Base-by-base conservation (phyloP, 2,329 filamentous ascomycete genomes). In the Lecanicillium sp. region DNA sequence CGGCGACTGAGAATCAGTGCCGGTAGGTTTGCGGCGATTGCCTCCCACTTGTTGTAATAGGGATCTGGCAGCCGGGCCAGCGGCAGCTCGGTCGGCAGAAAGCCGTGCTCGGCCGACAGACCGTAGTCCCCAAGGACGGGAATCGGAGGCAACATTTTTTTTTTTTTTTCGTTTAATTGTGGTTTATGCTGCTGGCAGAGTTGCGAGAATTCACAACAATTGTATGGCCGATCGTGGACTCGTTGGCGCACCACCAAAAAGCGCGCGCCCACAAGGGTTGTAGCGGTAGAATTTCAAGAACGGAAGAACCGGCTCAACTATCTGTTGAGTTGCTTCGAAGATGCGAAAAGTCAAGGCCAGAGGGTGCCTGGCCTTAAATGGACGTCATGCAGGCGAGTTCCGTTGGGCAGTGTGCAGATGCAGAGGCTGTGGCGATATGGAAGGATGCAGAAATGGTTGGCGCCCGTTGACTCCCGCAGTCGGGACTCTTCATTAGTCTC, bases 1-100 rank as follows among this genome's bases (percentile, higher is more conserved):
- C 90, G 83, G 64, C 86, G 88, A 67, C 84, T 94, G 49, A 96
- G 77, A 44, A 97, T 83, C 51, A 97, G 73, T 11, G 84, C 82
- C 68, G 96, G 93, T 24, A 98, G 75, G 61, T 95, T 96, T 56
- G 83, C 79, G 27, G 85, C 80, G 42, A 96, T 78, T 38, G 85
- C 80, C 69, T 98, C 93, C 93, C 93, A 98, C 62, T 89, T 88
- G 66, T 87, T 84, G 68, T 97, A 98, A 72, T 96, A 97, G 3
- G 86, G 79, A 61, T 96, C 87, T 9, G 90, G 86, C 12, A 98
- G 81, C 48, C 80, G 73, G 52, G 87, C 83, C 54, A 97, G 74
- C 35, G 93, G 93, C 29, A 86, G 70, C 54, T 88, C 82, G 53
- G 86, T 75, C 2, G 93, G 90, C 46, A 98, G 79, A 70, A 98